Conservation (phyloP, 169 alveolate species). For the Amoebophrya sp. region DNA sequence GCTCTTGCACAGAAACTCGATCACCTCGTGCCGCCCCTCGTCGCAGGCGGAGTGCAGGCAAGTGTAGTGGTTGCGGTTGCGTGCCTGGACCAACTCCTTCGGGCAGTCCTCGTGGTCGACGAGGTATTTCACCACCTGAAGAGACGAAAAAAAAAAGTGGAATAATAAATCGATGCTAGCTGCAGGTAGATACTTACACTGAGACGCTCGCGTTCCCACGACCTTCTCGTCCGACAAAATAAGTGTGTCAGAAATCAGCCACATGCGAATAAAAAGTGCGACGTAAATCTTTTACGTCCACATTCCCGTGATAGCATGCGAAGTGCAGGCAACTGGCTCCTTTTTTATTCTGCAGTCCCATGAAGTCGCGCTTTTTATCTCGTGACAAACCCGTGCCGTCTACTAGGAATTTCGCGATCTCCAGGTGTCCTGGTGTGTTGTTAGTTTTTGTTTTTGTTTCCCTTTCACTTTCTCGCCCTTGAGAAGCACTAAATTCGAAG, state of each 20-base stretch:
- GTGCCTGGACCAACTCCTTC: background rate
- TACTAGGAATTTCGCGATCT: background rate
- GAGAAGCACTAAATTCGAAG: too few relatives aligned
- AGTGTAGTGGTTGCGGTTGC: conserved; percentile 17
- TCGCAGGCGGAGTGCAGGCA: conserved; percentile 26
- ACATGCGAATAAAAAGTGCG: too few relatives aligned
- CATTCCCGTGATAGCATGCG: conserved; percentile 16
- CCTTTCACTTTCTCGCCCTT: too few relatives aligned
- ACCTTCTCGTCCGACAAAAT: too few relatives aligned
- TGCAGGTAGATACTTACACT: too few relatives aligned
- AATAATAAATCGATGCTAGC: too few relatives aligned
- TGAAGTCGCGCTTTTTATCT: background rate
- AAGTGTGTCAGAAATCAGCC: too few relatives aligned
- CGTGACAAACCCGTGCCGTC: background rate
- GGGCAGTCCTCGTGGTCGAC: background rate
- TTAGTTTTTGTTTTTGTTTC: too few relatives aligned
- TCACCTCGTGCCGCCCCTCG: conserved; percentile 2
- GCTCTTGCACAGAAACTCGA: background rate
- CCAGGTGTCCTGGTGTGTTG: background rate
- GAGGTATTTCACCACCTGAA: background rate
- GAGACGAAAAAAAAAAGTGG: too few relatives aligned
- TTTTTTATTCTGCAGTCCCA: conserved; percentile 17
- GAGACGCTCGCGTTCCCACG: too few relatives aligned
- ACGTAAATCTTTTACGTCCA: background rate
- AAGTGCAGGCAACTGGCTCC: background rate